These are phyloP conservation scores for Nyctanthes arbortristis DNA, from an alignment of 257 asterid genomes.

Conservation along the genomic window DNA sequence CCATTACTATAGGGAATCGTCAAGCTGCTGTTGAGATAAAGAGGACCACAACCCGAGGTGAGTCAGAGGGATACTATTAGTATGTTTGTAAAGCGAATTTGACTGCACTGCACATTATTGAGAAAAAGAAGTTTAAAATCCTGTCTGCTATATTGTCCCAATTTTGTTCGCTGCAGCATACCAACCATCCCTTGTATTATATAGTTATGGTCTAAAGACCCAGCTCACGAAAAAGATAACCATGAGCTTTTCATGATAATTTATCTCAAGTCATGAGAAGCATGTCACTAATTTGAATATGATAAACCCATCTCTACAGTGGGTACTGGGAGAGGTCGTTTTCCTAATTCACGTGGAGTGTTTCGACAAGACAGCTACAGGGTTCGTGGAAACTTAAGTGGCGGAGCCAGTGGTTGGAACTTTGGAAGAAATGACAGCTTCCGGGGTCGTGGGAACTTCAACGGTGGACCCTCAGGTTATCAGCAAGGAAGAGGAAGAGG, in stretches of 20 bases:
- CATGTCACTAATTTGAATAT: neutral
- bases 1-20: conserved; percentile 56
- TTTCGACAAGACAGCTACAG: conserved; percentile 60
- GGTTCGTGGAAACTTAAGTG: conserved; percentile 56
- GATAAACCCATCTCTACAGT: too few relatives aligned
- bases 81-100: neutral
- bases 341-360: conserved; percentile 58
- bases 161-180: neutral
- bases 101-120: neutral
- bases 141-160: neutral
- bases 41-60: conserved; percentile 79
- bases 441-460: conserved; percentile 47
- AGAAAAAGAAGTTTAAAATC: neutral
- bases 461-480: conserved; percentile 35
- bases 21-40: conserved; percentile 73
- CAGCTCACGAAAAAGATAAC: neutral
- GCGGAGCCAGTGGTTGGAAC: conserved; percentile 39
- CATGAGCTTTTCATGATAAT: neutral
- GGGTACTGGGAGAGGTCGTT: conserved; percentile 63
- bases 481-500: conserved; percentile 51
- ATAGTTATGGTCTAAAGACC: neutral
- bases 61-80: conserved; percentile 17
- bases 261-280: neutral
- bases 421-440: conserved; percentile 59
- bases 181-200: neutral